phyloP scores from a whole-genome alignment of 768 basidiomycete genomes.

The Pholiota microspora region DNA sequence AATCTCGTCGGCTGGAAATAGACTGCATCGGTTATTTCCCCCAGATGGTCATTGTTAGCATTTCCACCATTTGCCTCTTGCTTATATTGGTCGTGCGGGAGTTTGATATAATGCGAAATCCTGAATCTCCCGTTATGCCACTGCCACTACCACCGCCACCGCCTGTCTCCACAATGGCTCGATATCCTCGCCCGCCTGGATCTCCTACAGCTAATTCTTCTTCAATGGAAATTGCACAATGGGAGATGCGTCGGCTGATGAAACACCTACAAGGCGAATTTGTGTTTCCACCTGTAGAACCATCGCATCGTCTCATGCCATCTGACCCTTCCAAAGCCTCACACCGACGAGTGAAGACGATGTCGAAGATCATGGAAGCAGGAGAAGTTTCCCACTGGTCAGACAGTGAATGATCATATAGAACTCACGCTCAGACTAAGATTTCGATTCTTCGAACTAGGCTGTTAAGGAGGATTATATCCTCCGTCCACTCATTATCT shows the following conservation, averaged over 20 bases:
- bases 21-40: slow-evolving; percentile 59
- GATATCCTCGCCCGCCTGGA: slow-evolving; percentile 25
- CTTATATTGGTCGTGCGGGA: slow-evolving; percentile 43
- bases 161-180: slow-evolving; percentile 14
- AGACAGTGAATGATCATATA: slow-evolving; percentile 23
- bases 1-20: slow-evolving; percentile 15
- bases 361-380: slow-evolving; percentile 32
- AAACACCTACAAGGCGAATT: slow-evolving; percentile 39
- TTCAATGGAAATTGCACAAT: slow-evolving; percentile 33
- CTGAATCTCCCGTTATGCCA: slow-evolving; percentile 6
- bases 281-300: slow-evolving; percentile 39
- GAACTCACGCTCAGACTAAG: no score
- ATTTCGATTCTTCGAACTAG: no score
- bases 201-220: slow-evolving; percentile 27
- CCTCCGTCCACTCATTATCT: background rate
- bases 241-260: slow-evolving; percentile 33
- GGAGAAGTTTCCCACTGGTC: slow-evolving; percentile 30
- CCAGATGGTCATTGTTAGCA: slow-evolving; percentile 49
- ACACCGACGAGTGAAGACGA: slow-evolving; percentile 31
- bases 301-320: slow-evolving; percentile 20
- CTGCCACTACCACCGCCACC: slow-evolving; percentile 17
- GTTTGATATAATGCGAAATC: slow-evolving; percentile 23
- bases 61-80: slow-evolving; percentile 40
- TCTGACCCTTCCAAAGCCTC: slow-evolving; percentile 17
- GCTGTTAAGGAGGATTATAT: background rate